These are phyloP conservation scores for Hexamita inflata DNA, from an alignment of 208 protist species.

Conservation along the genomic window DNA sequence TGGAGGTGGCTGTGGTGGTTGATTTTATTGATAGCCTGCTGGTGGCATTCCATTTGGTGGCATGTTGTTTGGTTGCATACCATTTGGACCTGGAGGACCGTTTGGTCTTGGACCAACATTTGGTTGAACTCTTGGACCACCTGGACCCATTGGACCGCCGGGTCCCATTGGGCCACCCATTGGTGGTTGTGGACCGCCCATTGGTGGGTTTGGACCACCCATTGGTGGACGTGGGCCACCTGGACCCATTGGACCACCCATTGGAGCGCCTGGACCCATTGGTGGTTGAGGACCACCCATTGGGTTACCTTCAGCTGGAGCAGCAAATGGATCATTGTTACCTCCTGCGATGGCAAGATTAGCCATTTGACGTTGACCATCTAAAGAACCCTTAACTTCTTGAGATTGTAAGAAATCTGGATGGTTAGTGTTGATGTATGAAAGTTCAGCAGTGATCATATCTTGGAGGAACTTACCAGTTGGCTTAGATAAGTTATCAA, in stretches of 20 bases:
- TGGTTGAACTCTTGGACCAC: neutral
- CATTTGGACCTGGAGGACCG: neutral
- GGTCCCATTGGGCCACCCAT: neutral
- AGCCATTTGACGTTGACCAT: conserved; percentile 9
- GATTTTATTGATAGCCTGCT: too few species aligned
- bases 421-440: conserved; percentile 51
- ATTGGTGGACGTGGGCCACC: neutral
- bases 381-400: neutral
- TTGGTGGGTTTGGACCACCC: neutral
- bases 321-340: neutral
- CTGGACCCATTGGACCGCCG: neutral
- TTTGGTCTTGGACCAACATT: neutral
- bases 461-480: conserved; percentile 42
- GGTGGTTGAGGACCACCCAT: neutral
- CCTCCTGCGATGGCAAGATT: neutral
- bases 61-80: too few species aligned
- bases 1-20: neutral
- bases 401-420: conserved; percentile 41
- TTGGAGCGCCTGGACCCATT: neutral
- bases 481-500: conserved; percentile 30
- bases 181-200: neutral
- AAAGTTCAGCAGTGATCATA: conserved; percentile 38
- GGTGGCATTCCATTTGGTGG: too few species aligned
- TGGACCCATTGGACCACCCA: neutral
- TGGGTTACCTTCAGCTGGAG: neutral